phyloP scores from a whole-genome alignment of 2,329 filamentous ascomycete species.

The Calonectria pauciramosa region DNA sequence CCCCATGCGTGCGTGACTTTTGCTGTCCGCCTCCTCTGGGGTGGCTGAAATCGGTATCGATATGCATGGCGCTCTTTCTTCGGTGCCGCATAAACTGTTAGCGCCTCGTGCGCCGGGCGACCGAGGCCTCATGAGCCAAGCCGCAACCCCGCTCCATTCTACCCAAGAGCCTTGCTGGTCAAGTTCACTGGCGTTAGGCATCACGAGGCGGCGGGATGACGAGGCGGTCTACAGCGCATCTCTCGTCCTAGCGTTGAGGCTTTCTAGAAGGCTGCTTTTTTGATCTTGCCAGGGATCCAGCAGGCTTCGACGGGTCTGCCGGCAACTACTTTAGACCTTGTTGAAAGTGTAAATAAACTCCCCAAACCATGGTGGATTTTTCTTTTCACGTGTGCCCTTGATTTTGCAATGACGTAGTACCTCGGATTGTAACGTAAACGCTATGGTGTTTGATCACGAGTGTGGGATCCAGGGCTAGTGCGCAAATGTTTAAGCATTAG shows the following conservation, averaged over 20 bases:
- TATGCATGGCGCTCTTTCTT: not conserved
- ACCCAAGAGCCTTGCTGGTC: not conserved
- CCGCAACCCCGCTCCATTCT: not conserved
- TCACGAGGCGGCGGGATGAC: not conserved
- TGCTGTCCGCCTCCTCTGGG: not conserved
- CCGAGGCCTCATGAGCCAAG: not conserved
- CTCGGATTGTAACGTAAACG: not conserved
- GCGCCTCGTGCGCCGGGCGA: not conserved
- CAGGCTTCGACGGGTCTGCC: not conserved
- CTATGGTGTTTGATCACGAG: not conserved
- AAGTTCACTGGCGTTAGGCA: not conserved
- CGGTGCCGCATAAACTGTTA: not conserved
- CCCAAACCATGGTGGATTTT: not conserved
- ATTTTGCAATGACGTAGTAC: not conserved
- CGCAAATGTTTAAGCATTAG: not conserved
- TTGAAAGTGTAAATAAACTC: not conserved
- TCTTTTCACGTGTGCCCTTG: not conserved
- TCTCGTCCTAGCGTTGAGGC: not conserved
- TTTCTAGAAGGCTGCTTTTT: slow-evolving; percentile 7
- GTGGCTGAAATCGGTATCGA: slow-evolving; percentile 6
- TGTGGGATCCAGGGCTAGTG: too few relatives aligned
- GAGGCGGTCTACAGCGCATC: not conserved
- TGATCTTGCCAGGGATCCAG: not conserved
- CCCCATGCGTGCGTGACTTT: slow-evolving; percentile 1
- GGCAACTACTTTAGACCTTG: not conserved